Percentiles rank a stretch among this genome's conserved stretches.
Evolutionary conservation across 169 alveolate species (phyloP).

Genomic region (Miamiensis avidus): DNA sequence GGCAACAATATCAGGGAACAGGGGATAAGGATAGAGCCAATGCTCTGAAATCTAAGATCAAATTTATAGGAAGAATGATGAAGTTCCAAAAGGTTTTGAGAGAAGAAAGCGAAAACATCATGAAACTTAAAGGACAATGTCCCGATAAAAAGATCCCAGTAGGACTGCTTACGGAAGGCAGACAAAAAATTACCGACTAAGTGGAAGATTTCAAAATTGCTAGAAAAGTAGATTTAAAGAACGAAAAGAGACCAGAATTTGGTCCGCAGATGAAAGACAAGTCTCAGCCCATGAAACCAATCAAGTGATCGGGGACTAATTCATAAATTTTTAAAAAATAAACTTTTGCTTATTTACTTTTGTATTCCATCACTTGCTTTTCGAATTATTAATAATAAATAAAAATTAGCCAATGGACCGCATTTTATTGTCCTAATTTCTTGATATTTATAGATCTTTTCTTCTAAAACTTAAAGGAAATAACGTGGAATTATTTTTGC

Average conservation of each 20-base stretch:
- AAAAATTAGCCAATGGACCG: too few species aligned
- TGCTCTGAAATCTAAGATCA: conserved; percentile 53
- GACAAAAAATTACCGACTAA: neutral
- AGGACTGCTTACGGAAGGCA: conserved; percentile 89
- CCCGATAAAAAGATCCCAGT: conserved; percentile 96
- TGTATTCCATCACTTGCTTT: too few species aligned
- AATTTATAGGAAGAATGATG: conserved; percentile 48
- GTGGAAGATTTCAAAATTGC: conserved; percentile 26
- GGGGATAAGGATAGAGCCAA: conserved; percentile 27
- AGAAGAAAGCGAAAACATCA: conserved; percentile 89
- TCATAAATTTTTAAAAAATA: too few species aligned
- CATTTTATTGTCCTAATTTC: too few species aligned
- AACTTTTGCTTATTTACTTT: too few species aligned
- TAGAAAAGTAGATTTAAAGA: conserved; percentile 39
- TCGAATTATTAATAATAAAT: too few species aligned
- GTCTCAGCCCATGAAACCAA: neutral
- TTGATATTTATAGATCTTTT: too few species aligned
- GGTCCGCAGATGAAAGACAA: neutral
- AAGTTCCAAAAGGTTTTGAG: conserved; percentile 61
- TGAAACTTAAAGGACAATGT: conserved; percentile 92
- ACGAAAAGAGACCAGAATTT: conserved; percentile 44
- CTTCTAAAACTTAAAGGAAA: too few species aligned
- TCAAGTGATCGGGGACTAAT: too few species aligned
- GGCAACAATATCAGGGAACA: neutral
- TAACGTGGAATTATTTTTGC: too few species aligned